Evolutionary conservation across 2,329 filamentous ascomycete genomes (phyloP).

Genomic region (Venturia aucupariae): DNA sequence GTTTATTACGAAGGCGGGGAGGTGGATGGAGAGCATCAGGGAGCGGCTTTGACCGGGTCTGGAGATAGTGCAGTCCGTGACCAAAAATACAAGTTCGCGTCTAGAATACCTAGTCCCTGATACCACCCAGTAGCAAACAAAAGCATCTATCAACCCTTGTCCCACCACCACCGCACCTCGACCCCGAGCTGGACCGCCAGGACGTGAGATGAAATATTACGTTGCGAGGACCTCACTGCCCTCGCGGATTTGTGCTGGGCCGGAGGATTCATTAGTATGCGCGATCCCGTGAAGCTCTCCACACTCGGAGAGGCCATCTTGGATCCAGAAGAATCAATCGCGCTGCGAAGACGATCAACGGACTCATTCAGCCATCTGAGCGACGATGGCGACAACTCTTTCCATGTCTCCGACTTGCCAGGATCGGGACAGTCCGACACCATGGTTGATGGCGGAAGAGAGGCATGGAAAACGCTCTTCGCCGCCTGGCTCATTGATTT

Average conservation of each 20-base stretch:
- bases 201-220: background rate
- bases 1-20: background rate
- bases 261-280: background rate
- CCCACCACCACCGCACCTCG: too few species aligned
- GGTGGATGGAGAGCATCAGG: background rate
- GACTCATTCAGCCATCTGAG: background rate
- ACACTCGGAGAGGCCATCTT: background rate
- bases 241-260: background rate
- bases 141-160: too few species aligned
- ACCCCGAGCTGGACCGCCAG: background rate
- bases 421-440: background rate
- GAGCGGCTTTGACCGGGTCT: background rate
- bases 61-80: background rate
- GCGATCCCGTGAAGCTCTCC: background rate
- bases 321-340: background rate
- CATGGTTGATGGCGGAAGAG: background rate
- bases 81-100: too few species aligned
- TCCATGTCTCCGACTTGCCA: background rate
- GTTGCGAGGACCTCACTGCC: background rate
- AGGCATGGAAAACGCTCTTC: background rate
- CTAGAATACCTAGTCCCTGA: too few species aligned
- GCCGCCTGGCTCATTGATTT: conserved; percentile 5
- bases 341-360: background rate
- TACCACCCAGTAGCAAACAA: too few species aligned
- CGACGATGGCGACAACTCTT: background rate